Evolutionary conservation across 2,329 filamentous ascomycete species (phyloP).

Genomic region (Venturia effusa): DNA sequence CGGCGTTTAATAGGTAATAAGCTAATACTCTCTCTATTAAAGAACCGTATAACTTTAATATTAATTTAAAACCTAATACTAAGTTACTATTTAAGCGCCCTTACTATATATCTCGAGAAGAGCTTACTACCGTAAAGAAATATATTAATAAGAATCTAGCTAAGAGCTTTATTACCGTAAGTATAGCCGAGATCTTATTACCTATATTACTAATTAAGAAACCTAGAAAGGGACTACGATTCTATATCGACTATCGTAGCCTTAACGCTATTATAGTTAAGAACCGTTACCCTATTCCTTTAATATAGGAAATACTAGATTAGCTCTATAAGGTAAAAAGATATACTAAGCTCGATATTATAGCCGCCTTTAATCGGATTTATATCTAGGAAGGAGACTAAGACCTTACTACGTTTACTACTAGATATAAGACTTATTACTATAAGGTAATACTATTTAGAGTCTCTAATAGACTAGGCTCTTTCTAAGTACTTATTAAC

Average conservation of each 20-base stretch:
- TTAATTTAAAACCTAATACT: background rate
- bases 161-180: background rate
- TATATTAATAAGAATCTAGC: background rate
- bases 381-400: slow-evolving; percentile 22
- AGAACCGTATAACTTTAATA: background rate
- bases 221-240: slow-evolving; percentile 2
- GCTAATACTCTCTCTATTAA: background rate
- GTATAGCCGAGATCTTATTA: background rate
- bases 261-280: no score
- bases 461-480: slow-evolving; percentile 13
- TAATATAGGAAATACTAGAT: slow-evolving; percentile 9
- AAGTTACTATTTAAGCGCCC: background rate
- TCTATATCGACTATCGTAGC: no score
- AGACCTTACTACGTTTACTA: no score
- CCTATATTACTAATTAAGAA: slow-evolving; percentile 7
- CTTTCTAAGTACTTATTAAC: slow-evolving; percentile 19
- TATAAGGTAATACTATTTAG: no score
- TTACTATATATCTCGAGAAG: no score
- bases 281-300: slow-evolving; percentile 7
- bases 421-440: no score
- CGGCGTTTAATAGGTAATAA: background rate
- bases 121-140: background rate
- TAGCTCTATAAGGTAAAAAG: background rate
- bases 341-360: slow-evolving; percentile 5
- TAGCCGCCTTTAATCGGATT: slow-evolving; percentile 22